Evolutionary conservation across 78 protist genomes (phyloP), one percentile per base, ranked within the genome.

Genomic region (Guillardia theta): DNA sequence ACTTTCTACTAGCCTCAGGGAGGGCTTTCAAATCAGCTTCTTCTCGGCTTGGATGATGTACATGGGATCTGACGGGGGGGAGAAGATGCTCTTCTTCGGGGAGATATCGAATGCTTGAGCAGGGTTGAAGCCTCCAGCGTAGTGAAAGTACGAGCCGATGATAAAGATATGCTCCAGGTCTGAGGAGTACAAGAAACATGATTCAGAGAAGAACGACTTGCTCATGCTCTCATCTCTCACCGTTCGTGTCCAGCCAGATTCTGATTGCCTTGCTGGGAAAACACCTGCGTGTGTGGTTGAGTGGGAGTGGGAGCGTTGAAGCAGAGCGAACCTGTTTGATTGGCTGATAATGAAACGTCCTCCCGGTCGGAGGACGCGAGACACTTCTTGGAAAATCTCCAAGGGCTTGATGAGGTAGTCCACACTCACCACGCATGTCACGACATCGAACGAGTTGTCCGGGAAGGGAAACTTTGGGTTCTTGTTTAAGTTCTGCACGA

Each of bases 81-180:
- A 18, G 39, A 12, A 43, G 48, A 36, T 22, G 90, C 50, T 21
- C 24, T n/a, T 48, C 3, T 43, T 3, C 41, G 45, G 41, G 41
- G 41, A 24, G 50, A 78, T 78, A 30, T 78, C 90, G 33, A 78
- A 8, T 30, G 90, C 90, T 43, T 78, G 37, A 10, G 90, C 50
- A 5, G 90, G 90, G 53, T 37, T 78, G 90, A 78, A 78, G 33
- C 50, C 90, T 1, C 48, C 48, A 30, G 48, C 10, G 48, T 43
- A 78, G 90, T 78, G 90, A 50, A 78, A 78, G 48, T 78, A 78
- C 53, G 90, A 78, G 21, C 90, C 90, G 48, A 78, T 78, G 90
- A 78, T 78, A 50, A 78, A 78, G 24, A 78, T 30, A 50, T 78
- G 90, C 90, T 78, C 90, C 44, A 78, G 44, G 48, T 78, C 90